Conservation (phyloP, 2,329 filamentous ascomycete species). For the Aspergillus piperis region DNA sequence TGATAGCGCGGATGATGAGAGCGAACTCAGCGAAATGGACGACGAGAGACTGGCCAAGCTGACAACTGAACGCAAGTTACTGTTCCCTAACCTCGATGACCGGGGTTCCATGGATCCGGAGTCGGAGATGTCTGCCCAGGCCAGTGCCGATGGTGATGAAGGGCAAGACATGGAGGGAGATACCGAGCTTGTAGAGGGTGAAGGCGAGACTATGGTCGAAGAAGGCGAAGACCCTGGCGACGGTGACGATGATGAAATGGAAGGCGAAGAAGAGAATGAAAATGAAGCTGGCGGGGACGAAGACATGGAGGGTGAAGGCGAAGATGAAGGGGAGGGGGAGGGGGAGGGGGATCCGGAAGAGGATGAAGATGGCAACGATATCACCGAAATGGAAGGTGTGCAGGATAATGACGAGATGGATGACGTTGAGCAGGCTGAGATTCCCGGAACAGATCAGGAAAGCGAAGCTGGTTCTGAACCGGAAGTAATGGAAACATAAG, state of each 20-base stretch:
- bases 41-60: constrained; percentile 36
- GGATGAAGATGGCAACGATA: constrained; percentile 11
- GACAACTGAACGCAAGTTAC: constrained; percentile 22
- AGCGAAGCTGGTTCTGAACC: not conserved
- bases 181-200: constrained; percentile 13
- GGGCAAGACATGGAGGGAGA: constrained; percentile 20
- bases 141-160: constrained; percentile 22
- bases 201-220: constrained; percentile 15
- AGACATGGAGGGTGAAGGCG: constrained; percentile 16
- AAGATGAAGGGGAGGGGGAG: constrained; percentile 21
- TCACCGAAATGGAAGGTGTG: constrained; percentile 6
- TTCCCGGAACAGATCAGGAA: not conserved
- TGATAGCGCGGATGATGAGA: constrained; percentile 69
- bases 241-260: constrained; percentile 15
- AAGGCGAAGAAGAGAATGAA: constrained; percentile 15
- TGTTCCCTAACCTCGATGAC: constrained; percentile 30
- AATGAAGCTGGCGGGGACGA: constrained; percentile 15
- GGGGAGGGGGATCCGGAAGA: constrained; percentile 19
- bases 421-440: constrained; percentile 7
- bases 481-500: not conserved
- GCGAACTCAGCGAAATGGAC: constrained; percentile 65
- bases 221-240: constrained; percentile 22
- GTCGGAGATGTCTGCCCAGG: constrained; percentile 21
- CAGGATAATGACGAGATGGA: constrained; percentile 20
- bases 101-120: constrained; percentile 26